Base-by-base conservation (phyloP, 768 basidiomycete genomes). In the Mycena floridula region DNA sequence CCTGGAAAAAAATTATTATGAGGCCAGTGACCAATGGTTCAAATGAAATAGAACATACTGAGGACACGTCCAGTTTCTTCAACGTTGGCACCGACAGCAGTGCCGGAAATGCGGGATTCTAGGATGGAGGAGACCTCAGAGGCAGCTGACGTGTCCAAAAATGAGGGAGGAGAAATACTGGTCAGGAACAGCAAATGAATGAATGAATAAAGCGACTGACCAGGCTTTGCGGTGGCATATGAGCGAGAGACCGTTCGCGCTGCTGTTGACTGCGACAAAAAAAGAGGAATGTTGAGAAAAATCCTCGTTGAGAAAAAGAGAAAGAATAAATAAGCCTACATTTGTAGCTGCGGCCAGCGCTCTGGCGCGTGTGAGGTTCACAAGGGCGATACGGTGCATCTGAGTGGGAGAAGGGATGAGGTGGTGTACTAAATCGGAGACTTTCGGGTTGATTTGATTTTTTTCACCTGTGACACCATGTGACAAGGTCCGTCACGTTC, bases 51-150 rank as follows among this genome's bases (percentile, higher is more conserved):
- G 27, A 16, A 81, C 90, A 50, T 65, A 95, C 92, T 99, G 70
- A 99, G 70, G 53, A 99, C 96, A 63, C 95, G 93, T 62, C 96
- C 96, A 49, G 96, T 98, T 74, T 99, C 96, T 74, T 97, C 92
- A 61, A 98, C 91, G 65, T 97, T 96, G 58, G 81, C 90, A 58
- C 89, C 85, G 56, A 92, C 74, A 55, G 86, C 73, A 53, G 89
- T 79, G 65, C 95, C 96, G 54, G 94, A 81, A 66, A 99, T 99
- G 66, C 96, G 90, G 61, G 88, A 87, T 79, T 99, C 96, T 62
- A 99, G 83, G 73, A 99, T 97, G 58, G 93, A 93, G 37, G 96
- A 95, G 56, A 99, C 96, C 81, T 99, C 96, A 59, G 94, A 95
- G 55, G 95, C 96, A 64, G 93, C 96, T 95, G 59, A 66, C 60